A percentile compares a stretch with the other conserved stretches of the same genome.
phyloP scores from a whole-genome alignment of 306 rosid species.

The Lotus japonicus region DNA sequence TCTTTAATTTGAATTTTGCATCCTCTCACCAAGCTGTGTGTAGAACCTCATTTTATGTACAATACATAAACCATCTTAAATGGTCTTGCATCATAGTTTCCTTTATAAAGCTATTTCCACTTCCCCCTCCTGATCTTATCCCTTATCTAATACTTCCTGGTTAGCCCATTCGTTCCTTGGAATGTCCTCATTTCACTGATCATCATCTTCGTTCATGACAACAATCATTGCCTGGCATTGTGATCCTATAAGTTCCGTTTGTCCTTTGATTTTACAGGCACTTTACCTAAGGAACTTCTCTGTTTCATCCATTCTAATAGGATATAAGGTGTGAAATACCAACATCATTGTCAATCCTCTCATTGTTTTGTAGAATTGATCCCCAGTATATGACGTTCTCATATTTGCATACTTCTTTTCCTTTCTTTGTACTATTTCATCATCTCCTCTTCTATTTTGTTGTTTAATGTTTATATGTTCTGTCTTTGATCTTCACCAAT shows the following conservation, averaged over 20 bases:
- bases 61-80: neutral
- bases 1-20: neutral
- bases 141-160: neutral
- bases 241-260: neutral
- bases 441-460: neutral
- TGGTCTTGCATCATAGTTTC: neutral
- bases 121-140: neutral
- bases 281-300: neutral
- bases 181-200: neutral
- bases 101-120: neutral
- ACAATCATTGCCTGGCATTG: neutral
- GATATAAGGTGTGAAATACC: neutral
- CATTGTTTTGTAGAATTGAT: neutral
- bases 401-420: neutral
- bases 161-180: neutral
- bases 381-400: neutral
- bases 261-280: neutral
- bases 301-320: neutral
- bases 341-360: neutral
- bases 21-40: neutral
- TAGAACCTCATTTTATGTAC: neutral
- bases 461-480: neutral
- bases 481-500: neutral
- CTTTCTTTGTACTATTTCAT: neutral
- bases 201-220: neutral